Conservation (phyloP, 257 asterid genomes). For the Voacanga thouarsii region DNA sequence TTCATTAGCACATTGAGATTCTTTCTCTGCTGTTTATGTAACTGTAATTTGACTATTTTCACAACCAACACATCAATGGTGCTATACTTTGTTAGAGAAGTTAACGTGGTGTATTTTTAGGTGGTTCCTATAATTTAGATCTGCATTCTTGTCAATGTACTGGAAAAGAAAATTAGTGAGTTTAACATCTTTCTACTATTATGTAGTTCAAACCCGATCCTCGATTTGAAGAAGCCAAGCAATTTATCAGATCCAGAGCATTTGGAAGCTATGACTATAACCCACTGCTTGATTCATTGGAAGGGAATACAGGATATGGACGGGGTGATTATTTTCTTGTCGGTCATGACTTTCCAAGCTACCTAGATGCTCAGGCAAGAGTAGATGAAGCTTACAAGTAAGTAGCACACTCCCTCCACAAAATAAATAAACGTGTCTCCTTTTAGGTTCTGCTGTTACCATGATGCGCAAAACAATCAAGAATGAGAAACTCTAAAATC, state of each 20-base stretch:
- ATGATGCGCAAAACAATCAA: not conserved
- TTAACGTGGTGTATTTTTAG: not conserved
- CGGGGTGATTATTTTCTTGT: constrained; percentile 97
- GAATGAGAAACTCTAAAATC: not conserved
- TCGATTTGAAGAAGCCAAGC: constrained; percentile 94
- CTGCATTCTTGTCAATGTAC: not conserved
- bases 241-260: constrained; percentile 85
- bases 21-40: not conserved
- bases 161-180: not conserved
- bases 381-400: constrained; percentile 98
- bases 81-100: not conserved
- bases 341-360: constrained; percentile 82
- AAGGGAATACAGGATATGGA: constrained; percentile 88
- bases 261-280: constrained; percentile 94
- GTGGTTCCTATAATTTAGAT: not conserved
- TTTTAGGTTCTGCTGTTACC: not conserved
- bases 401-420: constrained; percentile 22
- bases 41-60: not conserved
- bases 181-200: constrained; percentile 10
- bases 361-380: constrained; percentile 82
- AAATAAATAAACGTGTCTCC: not conserved
- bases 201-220: constrained; percentile 90
- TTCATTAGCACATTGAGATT: not conserved
- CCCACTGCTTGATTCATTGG: constrained; percentile 93
- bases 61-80: not conserved